phyloP scores from a whole-genome alignment of 2,329 filamentous ascomycete genomes.

The Neurospora sp. region DNA sequence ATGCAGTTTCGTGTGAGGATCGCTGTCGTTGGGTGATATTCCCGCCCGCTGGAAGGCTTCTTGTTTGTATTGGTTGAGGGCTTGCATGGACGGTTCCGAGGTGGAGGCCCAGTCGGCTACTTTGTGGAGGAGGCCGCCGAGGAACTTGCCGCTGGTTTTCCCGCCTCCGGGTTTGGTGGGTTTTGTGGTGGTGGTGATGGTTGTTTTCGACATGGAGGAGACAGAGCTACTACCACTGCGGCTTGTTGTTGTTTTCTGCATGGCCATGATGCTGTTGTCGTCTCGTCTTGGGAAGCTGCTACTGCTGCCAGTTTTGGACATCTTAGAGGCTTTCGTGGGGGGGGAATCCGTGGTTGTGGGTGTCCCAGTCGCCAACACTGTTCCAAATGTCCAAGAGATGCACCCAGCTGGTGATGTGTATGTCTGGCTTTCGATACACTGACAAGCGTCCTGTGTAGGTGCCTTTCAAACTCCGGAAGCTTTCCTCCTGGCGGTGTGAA shows the following conservation, averaged over 20 bases:
- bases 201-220: not conserved
- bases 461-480: not conserved
- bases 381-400: not conserved
- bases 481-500: not conserved
- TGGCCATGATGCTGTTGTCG: not conserved
- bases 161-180: slow-evolving; percentile 7
- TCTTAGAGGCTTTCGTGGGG: not conserved
- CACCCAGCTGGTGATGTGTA: not conserved
- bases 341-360: not conserved
- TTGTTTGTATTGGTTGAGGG: slow-evolving; percentile 35
- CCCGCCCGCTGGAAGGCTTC: slow-evolving; percentile 34
- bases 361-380: not conserved
- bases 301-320: not conserved
- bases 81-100: slow-evolving; percentile 40
- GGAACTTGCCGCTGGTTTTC: slow-evolving; percentile 26
- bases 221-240: no score
- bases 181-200: not conserved
- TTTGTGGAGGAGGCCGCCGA: slow-evolving; percentile 30
- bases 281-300: not conserved
- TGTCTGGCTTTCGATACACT: not conserved
- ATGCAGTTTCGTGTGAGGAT: slow-evolving; percentile 35
- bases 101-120: slow-evolving; percentile 33
- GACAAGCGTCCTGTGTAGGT: not conserved
- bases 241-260: not conserved
- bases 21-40: slow-evolving; percentile 32